Evolutionary conservation across 2,329 filamentous ascomycete genomes (phyloP).

Genomic region (Penicillium sp.): DNA sequence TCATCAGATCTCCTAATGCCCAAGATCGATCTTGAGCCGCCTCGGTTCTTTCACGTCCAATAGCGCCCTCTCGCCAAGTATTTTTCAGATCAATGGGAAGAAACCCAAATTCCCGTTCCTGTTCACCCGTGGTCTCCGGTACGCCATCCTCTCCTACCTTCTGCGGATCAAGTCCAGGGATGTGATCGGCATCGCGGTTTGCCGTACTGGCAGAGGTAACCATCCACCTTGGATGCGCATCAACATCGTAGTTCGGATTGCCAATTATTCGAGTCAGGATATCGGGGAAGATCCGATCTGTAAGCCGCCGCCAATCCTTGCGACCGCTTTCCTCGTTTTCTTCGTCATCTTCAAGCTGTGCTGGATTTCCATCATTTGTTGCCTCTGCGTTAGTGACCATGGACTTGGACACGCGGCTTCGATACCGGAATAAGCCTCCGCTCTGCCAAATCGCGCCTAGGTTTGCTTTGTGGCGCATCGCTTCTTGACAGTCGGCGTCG

Average conservation of each 20-base stretch:
- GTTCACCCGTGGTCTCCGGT: slow-evolving; percentile 29
- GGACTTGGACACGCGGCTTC: slow-evolving; percentile 41
- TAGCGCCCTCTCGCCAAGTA: slow-evolving; percentile 63
- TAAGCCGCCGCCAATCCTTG: slow-evolving; percentile 56
- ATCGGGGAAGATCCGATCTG: slow-evolving; percentile 49
- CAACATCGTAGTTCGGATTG: slow-evolving; percentile 32
- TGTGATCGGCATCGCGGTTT: slow-evolving; percentile 57
- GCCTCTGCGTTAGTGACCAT: slow-evolving; percentile 44
- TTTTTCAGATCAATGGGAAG: slow-evolving; percentile 61
- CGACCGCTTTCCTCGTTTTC: slow-evolving; percentile 42
- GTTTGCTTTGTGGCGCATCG: slow-evolving; percentile 56
- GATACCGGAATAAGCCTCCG: slow-evolving; percentile 45
- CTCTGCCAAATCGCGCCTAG: slow-evolving; percentile 58
- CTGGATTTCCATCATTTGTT: neutral
- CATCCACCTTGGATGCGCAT: slow-evolving; percentile 52
- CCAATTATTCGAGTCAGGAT: slow-evolving; percentile 55
- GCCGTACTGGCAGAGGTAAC: slow-evolving; percentile 61
- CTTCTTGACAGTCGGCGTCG: slow-evolving; percentile 47
- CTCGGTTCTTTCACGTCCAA: slow-evolving; percentile 63
- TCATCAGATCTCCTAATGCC: slow-evolving; percentile 57
- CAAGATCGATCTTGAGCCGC: slow-evolving; percentile 64
- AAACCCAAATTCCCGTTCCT: slow-evolving; percentile 54
- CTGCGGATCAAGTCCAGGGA: slow-evolving; percentile 55
- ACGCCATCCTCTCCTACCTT: slow-evolving; percentile 16
- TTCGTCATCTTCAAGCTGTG: slow-evolving; percentile 24